Percentiles rank a stretch among this genome's conserved stretches.
phyloP scores from a whole-genome alignment of 805 yeast species.

The Candida sakaeoensis region DNA sequence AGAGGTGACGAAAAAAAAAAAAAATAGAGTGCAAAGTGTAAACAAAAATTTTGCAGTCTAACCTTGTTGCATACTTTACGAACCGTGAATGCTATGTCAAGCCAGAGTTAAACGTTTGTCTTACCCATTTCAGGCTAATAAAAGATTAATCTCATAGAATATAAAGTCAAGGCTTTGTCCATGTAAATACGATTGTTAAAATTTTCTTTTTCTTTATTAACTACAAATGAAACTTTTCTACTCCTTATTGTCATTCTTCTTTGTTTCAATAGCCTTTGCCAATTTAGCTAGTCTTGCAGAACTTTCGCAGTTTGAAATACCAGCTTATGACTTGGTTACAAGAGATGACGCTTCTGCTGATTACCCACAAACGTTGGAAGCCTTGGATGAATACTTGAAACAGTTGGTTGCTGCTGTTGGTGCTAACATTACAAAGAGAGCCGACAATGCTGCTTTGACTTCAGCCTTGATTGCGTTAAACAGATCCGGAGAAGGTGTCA shows the following conservation, averaged over 20 bases:
- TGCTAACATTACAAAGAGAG: conserved; percentile 8
- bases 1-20: background rate
- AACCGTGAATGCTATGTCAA: background rate
- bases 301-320: background rate
- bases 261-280: conserved; percentile 10
- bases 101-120: too few species aligned
- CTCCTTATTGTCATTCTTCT: conserved; percentile 8
- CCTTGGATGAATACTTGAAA: conserved; percentile 4
- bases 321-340: background rate
- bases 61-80: conserved; percentile 2
- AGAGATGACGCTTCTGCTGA: conserved; percentile 6
- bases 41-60: background rate
- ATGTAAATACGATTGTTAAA: background rate
- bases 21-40: too few species aligned
- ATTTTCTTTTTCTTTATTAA: background rate
- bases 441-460: conserved; percentile 12
- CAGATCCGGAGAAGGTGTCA: conserved; percentile 13
- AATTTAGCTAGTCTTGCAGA: conserved; percentile 2
- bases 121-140: background rate
- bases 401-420: conserved; percentile 3
- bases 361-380: conserved; percentile 4
- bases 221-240: conserved; percentile 9
- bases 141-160: conserved; percentile 1
- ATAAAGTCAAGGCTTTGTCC: conserved; percentile 4
- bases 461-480: conserved; percentile 11